Base-by-base conservation (phyloP, 371 early-diverging fungal species). In the Mucor indicus region DNA sequence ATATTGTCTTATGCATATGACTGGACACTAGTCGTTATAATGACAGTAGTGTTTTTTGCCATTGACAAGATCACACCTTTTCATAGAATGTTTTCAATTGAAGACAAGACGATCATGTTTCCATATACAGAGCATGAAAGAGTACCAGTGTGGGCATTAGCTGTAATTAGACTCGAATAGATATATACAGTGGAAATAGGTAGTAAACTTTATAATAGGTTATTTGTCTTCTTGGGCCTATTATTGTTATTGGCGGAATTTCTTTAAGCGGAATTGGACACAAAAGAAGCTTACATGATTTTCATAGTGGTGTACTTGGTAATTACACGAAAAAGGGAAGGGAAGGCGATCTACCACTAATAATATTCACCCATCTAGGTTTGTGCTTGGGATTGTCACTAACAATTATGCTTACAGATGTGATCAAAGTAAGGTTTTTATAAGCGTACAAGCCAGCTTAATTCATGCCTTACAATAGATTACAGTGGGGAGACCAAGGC, bases 401-500 rank as follows among this genome's bases (percentile, higher is more conserved):
- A 62, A 83, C 82, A n/a, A 72, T 82, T 44, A 79, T 84, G 77
- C 42, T 90, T 30, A 91, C 89, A 5, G 80, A 88, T 40, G 70
- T 64, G 4, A 73, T 67, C 38, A 73, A 73, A 38, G 69, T 67
- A 59, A 33, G 41, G n/a, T n/a, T n/a, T n/a, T n/a, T 16, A 5
- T n/a, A 27, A 43, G 11, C 15, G 20, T 13, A 43, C 20, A 2
- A 37, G 25, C 13, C 19, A 40, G 16, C 8, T 4, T 35, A 35
- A n/a, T n/a, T n/a, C n/a, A n/a, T n/a, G n/a, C n/a, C n/a, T n/a
- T n/a, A n/a, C n/a, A n/a, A n/a, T n/a, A 92, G 77, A 57, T 77
- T 17, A 79, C 79, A 4, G 75, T 69, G 7, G 83, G 83, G 12
- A 55, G 91, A 31, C 81, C 89, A 32, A 79, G 98, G 27, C 98